Evolutionary conservation across 2,329 filamentous ascomycete species (phyloP).

Genomic region (Teratosphaeria destructans): DNA sequence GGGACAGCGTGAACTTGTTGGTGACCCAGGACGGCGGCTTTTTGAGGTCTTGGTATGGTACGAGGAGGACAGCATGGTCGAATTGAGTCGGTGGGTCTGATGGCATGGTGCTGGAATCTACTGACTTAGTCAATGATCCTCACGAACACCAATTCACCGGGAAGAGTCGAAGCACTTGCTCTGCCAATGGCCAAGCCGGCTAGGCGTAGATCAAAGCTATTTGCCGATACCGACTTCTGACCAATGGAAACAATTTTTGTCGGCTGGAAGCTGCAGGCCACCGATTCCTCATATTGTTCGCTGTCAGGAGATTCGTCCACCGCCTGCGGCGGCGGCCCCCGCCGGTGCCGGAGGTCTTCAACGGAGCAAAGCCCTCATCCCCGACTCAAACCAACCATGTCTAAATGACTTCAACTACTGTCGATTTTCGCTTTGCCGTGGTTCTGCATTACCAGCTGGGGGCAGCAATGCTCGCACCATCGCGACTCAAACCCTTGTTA

Average conservation of each 20-base stretch:
- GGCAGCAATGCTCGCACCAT: background rate
- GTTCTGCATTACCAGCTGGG: background rate
- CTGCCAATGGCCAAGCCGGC: background rate
- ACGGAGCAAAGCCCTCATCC: background rate
- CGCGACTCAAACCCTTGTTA: background rate
- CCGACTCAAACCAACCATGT: background rate
- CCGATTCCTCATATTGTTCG: background rate
- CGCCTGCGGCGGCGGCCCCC: background rate
- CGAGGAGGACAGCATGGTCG: constrained; percentile 56
- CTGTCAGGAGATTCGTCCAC: background rate
- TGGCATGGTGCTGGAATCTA: background rate
- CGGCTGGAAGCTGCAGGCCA: background rate
- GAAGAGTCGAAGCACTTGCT: background rate
- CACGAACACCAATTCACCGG: background rate
- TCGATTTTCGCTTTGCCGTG: too few relatives aligned
- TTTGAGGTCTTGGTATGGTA: constrained; percentile 42
- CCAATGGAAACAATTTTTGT: background rate
- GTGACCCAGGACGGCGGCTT: constrained; percentile 42
- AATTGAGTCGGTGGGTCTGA: constrained; percentile 28
- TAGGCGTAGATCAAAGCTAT: background rate
- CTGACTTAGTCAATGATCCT: background rate
- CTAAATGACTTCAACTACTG: too few relatives aligned
- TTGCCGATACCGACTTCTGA: background rate
- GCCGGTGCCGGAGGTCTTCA: background rate
- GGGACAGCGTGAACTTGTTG: constrained; percentile 46